Base-by-base conservation (phyloP, 2,329 filamentous ascomycete genomes). In the Trichoderma pleuroti region DNA sequence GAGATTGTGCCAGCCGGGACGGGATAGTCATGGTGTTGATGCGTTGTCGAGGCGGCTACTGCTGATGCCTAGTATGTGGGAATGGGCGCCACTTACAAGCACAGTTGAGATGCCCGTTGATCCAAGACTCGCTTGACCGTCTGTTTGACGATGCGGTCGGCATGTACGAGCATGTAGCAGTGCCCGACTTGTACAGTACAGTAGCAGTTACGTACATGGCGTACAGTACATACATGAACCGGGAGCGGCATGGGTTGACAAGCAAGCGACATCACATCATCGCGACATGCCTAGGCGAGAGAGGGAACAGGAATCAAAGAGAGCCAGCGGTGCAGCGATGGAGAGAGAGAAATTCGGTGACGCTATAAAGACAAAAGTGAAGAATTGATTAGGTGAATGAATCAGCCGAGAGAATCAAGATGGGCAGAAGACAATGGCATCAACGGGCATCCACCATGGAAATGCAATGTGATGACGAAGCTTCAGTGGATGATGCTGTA, bases 221-320 rank as follows among this genome's bases (percentile, higher is more conserved):
- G 46, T 52, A 52, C 34, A 36, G 32, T 36, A 36, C 46, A 5
- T 59, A n/a, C 56, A 59, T 30, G 56, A 34, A 59, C 56, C n/a
- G 34, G 8, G 12, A 42, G 8, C 14, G 39, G 30, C 32, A 61
- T 61, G 59, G 59, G 34, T 26, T 46, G 32, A 32, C 34, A 57
- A 21, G 52, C 52, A 57, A 32, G 64, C 64, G 64, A 67, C 52
- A 67, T 67, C 52, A 57, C 64, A 57, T 67, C 64, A 67, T 67
- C 54, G 64, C 64, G 61, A 46, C 61, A 64, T 64, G 34, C 60
- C 36, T 42, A 52, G 61, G 61, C 39, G 61, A 52, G 61, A 24
- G 39, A 46, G 34, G 16, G 34, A 10, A 42, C 21, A 24, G 10
- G 2, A 28, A 28, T 30, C 18, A 36, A 36, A 56, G 32, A 26